Evolutionary conservation across 805 yeast genomes (phyloP).

Genomic region (Metschnikowia cerradonensis): DNA sequence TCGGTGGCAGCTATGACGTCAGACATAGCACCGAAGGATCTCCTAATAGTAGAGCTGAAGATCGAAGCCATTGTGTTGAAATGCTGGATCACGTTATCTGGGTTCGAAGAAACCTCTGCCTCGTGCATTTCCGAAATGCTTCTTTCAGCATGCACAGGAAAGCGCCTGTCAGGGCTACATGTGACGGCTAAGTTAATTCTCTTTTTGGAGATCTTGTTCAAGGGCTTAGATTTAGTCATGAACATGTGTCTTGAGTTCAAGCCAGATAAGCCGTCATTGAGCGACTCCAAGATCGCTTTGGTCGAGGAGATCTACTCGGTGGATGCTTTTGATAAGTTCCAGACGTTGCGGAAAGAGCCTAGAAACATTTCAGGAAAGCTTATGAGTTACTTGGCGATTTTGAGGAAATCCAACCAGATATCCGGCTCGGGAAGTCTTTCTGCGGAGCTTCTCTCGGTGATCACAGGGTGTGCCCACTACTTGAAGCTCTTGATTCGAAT

Average conservation of each 20-base stretch:
- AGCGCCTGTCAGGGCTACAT: conserved; percentile 60
- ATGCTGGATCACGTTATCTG: conserved; percentile 84
- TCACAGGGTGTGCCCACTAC: conserved; percentile 90
- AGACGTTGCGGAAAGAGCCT: conserved; percentile 57
- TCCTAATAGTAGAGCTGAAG: conserved; percentile 56
- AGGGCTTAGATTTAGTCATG: conserved; percentile 58
- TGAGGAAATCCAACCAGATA: conserved; percentile 55
- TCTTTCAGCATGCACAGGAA: conserved; percentile 71
- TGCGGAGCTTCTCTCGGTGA: conserved; percentile 69
- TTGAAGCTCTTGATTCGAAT: conserved; percentile 77
- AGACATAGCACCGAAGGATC: conserved; percentile 39
- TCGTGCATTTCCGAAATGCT: conserved; percentile 89
- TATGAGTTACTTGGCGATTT: conserved; percentile 80
- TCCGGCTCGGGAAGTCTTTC: conserved; percentile 45
- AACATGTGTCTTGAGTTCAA: conserved; percentile 18
- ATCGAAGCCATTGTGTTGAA: conserved; percentile 56
- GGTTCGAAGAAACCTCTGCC: conserved; percentile 88
- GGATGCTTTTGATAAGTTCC: conserved; percentile 26
- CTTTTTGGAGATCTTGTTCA: conserved; percentile 72
- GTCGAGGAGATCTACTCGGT: conserved; percentile 24
- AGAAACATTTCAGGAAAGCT: conserved; percentile 83
- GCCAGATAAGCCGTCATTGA: conserved; percentile 14
- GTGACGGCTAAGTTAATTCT: conserved; percentile 70
- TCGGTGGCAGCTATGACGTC: conserved; percentile 6
- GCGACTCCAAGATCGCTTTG: conserved; percentile 12